A percentile compares a stretch with the other conserved stretches of the same genome.
These are phyloP conservation scores for Nissolia schottii DNA, from an alignment of 306 rosid genomes.

Conservation along the genomic window DNA sequence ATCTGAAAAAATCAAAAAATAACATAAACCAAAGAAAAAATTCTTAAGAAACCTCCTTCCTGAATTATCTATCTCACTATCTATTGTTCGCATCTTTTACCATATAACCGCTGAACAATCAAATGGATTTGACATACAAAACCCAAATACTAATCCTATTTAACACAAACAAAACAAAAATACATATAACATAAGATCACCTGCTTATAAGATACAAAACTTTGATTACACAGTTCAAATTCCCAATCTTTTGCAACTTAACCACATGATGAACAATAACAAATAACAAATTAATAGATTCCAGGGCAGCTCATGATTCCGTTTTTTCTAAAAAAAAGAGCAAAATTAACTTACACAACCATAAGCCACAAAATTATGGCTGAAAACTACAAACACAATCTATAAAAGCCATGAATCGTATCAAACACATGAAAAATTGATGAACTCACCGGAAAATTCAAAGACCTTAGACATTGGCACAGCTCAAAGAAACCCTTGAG, in stretches of 20 bases:
- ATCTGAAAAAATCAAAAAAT: not conserved
- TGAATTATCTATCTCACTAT: not conserved
- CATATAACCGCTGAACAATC: constrained; percentile 22
- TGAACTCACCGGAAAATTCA: constrained; percentile 61
- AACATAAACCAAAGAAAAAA: not conserved
- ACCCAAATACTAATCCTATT: not conserved
- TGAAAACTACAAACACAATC: constrained; percentile 3
- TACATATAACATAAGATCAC: not conserved
- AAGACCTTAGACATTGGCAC: constrained; percentile 77
- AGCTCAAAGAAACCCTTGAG: constrained; percentile 49
- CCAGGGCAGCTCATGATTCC: not conserved
- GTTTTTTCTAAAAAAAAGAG: not conserved
- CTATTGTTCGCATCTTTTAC: not conserved
- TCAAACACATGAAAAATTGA: not conserved
- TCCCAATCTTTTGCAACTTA: not conserved
- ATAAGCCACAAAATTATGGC: not conserved
- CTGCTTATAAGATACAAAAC: not conserved
- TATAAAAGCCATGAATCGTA: not conserved
- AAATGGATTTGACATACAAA: not conserved
- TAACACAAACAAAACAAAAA: not conserved
- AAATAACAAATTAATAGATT: constrained; percentile 1
- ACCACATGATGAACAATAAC: constrained; percentile 10
- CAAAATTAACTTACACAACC: constrained; percentile 8
- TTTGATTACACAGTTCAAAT: not conserved
- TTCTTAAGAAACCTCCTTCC: not conserved